Evolutionary conservation across 2,329 filamentous ascomycete genomes (phyloP), one percentile per base, ranked within the genome.

Genomic region (Sarocladium kiliense): DNA sequence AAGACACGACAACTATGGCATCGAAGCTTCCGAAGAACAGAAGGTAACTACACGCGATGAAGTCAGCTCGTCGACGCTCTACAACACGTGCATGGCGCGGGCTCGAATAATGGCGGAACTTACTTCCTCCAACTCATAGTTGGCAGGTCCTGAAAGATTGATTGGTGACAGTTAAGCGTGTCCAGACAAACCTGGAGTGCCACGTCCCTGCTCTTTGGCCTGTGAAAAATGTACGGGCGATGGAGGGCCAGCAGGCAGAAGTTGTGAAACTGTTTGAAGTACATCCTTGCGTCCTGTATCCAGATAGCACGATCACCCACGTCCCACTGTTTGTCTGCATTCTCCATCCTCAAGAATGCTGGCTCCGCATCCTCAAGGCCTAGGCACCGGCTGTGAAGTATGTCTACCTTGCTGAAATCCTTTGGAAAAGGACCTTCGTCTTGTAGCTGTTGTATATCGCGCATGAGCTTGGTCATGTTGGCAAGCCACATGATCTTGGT

Each of bases 1-100:
- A 78, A 0, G 82, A 78, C 54, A 85, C 73, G 55, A 86, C 72
- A 16, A 86, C 80, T 19, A 85, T 77, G 14, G 83, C 82, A 61
- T 86, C 83, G 57, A 86, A 86, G 6, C 80, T 85, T 54, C 80
- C 81, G 54, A 84, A 84, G 64, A 85, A 85, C 3, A 86, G 71
- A 16, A 77, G 73, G 60, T 81, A 81, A 23, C 72, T 76, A 25
- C 21, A 25, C 21, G 6, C 34, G 10, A 42, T 19, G 2, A 32
- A n/a, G 32, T 6, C 16, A 49, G 23, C 18, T 16, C 12, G 9
- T 23, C 23, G 16, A 3, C 19, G n/a, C 32, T 26, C n/a, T 2
- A 19, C 23, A 23, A 21, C 25, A 30, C 14, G 34, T 32, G 11
- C 23, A n/a, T 26, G 21, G 27, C 44, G 23, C 2, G 14, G 7